Conservation (phyloP, 371 early-diverging fungal genomes). For the Mortierella sp. region DNA sequence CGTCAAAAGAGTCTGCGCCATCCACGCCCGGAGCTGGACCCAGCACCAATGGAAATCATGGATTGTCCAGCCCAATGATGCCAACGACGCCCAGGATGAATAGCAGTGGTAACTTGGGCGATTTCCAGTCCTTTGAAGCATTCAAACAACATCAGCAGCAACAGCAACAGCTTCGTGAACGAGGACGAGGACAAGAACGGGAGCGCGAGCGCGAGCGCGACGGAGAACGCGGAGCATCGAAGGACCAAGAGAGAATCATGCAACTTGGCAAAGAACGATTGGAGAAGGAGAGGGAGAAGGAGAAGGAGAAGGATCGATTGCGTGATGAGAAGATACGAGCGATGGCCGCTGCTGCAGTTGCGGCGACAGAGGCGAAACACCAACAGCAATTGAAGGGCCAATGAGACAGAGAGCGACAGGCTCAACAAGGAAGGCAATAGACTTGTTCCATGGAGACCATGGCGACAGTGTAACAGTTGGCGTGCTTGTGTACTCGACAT, state of each 20-base stretch:
- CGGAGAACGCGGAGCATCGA: slow-evolving; percentile 8
- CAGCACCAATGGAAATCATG: neutral
- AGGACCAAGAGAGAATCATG: slow-evolving; percentile 49
- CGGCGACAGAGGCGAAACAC: slow-evolving; percentile 50
- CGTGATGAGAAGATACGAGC: slow-evolving; percentile 52
- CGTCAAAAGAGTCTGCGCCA: slow-evolving; percentile 21
- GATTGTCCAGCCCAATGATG: slow-evolving; percentile 21
- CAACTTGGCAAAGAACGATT: slow-evolving; percentile 48
- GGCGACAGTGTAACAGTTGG: too few species aligned
- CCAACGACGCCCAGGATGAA: slow-evolving; percentile 26
- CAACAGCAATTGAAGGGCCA: slow-evolving; percentile 41
- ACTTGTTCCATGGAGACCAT: too few species aligned
- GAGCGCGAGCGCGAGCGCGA: slow-evolving; percentile 6
- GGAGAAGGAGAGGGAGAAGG: slow-evolving; percentile 46
- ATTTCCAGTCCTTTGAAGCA: slow-evolving; percentile 45
- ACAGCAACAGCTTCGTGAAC: slow-evolving; percentile 28
- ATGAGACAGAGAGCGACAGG: slow-evolving; percentile 12
- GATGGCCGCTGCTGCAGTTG: slow-evolving; percentile 51
- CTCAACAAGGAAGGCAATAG: neutral
- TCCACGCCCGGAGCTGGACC: slow-evolving; percentile 7
- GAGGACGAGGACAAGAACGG: slow-evolving; percentile 35
- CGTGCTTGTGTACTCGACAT: too few species aligned
- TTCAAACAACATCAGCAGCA: slow-evolving; percentile 37
- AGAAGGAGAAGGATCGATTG: slow-evolving; percentile 43
- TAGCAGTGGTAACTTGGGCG: slow-evolving; percentile 10